These are phyloP conservation scores for Trichoderma koningii DNA, from an alignment of 2,329 filamentous ascomycete genomes.

Conservation along the genomic window DNA sequence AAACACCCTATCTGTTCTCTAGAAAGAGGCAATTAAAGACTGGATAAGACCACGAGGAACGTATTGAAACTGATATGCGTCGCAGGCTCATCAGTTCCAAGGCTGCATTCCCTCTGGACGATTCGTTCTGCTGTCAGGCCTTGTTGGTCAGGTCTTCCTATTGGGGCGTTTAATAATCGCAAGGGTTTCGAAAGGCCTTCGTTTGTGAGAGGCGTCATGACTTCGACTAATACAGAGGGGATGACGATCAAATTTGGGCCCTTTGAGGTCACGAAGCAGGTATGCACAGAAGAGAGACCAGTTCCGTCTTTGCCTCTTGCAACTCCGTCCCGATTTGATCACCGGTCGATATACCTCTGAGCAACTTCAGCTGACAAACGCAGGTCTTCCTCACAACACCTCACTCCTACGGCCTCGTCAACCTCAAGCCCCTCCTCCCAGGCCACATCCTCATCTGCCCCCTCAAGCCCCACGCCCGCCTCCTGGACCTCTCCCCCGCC, in stretches of 20 bases:
- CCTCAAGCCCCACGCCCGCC: slow-evolving; percentile 64
- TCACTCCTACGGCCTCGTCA: slow-evolving; percentile 84
- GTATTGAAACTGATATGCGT: too few species aligned
- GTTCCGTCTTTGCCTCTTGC: too few species aligned
- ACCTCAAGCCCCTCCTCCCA: slow-evolving; percentile 90
- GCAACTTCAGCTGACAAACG: background rate
- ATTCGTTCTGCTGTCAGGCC: background rate
- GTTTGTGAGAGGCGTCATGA: slow-evolving; percentile 35
- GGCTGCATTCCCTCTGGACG: background rate
- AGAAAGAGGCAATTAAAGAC: too few species aligned
- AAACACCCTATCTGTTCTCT: too few species aligned
- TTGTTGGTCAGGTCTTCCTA: background rate
- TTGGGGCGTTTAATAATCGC: background rate
- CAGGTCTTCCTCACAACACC: slow-evolving; percentile 86
- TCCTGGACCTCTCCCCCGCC: slow-evolving; percentile 69
- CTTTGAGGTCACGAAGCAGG: slow-evolving; percentile 75
- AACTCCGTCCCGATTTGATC: too few species aligned
- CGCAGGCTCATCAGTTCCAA: background rate
- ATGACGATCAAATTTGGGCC: slow-evolving; percentile 67
- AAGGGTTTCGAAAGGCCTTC: background rate
- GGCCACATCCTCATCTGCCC: slow-evolving; percentile 93
- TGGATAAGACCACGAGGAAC: too few species aligned
- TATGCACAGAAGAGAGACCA: slow-evolving; percentile 39
- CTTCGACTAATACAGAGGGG: slow-evolving; percentile 34
- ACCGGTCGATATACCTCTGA: too few species aligned